These are phyloP conservation scores for Mucor plumbeus DNA, from an alignment of 371 early-diverging fungal genomes.

Conservation along the genomic window DNA sequence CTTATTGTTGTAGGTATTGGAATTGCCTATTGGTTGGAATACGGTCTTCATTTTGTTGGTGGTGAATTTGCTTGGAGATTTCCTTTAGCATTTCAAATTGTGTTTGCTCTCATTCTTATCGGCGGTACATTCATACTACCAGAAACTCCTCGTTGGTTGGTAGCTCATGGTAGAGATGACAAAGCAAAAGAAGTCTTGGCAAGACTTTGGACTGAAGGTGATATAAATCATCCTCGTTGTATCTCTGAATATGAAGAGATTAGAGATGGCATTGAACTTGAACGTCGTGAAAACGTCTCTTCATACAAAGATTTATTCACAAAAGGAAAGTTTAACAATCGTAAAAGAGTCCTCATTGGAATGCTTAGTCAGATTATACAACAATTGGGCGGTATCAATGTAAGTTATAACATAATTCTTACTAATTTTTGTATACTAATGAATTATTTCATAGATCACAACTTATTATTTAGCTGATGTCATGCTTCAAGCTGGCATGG, in stretches of 20 bases:
- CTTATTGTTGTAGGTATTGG: slow-evolving; percentile 45
- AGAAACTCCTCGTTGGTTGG: slow-evolving; percentile 55
- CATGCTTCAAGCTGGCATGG: slow-evolving; percentile 42
- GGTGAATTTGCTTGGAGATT: slow-evolving; percentile 49
- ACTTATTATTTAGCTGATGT: slow-evolving; percentile 46
- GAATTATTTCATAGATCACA: slow-evolving; percentile 46
- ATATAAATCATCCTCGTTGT: slow-evolving; percentile 49
- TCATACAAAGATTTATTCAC: slow-evolving; percentile 52
- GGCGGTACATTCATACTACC: slow-evolving; percentile 35
- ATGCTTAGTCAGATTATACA: slow-evolving; percentile 59
- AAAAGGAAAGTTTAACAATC: slow-evolving; percentile 55
- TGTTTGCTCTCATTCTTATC: slow-evolving; percentile 32
- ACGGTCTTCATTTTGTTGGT: slow-evolving; percentile 46
- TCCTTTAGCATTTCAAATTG: slow-evolving; percentile 43
- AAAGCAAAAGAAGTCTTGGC: slow-evolving; percentile 49
- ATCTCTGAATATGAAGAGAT: slow-evolving; percentile 55
- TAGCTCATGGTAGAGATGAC: slow-evolving; percentile 48
- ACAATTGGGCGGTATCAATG: slow-evolving; percentile 55
- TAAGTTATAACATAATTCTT: not conserved
- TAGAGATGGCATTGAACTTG: slow-evolving; percentile 52
- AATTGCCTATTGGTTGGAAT: slow-evolving; percentile 50
- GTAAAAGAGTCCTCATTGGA: slow-evolving; percentile 55
- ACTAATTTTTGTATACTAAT: slow-evolving; percentile 6
- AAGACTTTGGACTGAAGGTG: slow-evolving; percentile 53
- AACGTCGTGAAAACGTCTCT: slow-evolving; percentile 48